phyloP scores from a whole-genome alignment of 805 yeast genomes.

The Dipodascopsis uninucleata region DNA sequence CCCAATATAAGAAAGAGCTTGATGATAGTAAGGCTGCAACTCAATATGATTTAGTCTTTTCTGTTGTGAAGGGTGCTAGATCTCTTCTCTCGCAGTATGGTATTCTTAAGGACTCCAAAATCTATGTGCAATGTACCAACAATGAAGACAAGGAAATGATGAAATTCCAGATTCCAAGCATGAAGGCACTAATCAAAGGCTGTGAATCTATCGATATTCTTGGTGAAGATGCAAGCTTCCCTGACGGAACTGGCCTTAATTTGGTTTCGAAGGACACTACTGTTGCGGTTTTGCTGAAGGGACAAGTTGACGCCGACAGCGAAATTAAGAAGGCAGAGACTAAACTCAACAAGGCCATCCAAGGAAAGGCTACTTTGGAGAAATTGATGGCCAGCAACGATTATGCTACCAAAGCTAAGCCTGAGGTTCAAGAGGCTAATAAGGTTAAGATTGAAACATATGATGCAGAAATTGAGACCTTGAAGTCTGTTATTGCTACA shows the following conservation, averaged over 20 bases:
- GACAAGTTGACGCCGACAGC: constrained; percentile 86
- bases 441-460: constrained; percentile 61
- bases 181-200: constrained; percentile 77
- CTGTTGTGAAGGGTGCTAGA: constrained; percentile 85
- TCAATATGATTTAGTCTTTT: constrained; percentile 80
- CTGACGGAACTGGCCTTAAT: constrained; percentile 85
- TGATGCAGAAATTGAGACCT: constrained; percentile 84
- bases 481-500: constrained; percentile 78
- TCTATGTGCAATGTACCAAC: constrained; percentile 69
- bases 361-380: constrained; percentile 57
- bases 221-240: constrained; percentile 50
- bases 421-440: constrained; percentile 76
- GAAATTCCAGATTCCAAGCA: constrained; percentile 72
- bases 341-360: constrained; percentile 66
- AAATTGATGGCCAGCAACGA: constrained; percentile 70
- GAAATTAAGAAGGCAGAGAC: constrained; percentile 79
- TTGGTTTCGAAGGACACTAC: constrained; percentile 76
- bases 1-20: constrained; percentile 57
- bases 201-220: constrained; percentile 12
- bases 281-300: constrained; percentile 90
- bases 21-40: constrained; percentile 61
- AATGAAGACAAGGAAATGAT: constrained; percentile 51
- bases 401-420: constrained; percentile 80
- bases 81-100: constrained; percentile 87
- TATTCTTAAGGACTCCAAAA: constrained; percentile 82